Evolutionary conservation across 176 grass and related monocot genomes (phyloP).

Genomic region (Phoenix dactylifera): DNA sequence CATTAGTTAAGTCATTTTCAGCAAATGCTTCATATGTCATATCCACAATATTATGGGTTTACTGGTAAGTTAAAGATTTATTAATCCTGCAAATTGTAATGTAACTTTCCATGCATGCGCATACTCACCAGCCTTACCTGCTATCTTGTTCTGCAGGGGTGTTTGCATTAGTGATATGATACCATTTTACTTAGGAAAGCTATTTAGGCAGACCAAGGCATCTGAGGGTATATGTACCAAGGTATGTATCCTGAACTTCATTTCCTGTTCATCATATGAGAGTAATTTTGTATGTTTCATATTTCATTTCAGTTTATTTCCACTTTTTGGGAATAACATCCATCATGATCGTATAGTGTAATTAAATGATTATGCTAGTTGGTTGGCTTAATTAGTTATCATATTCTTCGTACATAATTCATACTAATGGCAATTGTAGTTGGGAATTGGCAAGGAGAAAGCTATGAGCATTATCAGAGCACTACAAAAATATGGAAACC

Average conservation of each 20-base stretch:
- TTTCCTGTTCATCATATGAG: neutral
- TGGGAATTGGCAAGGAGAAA: slow-evolving; percentile 80
- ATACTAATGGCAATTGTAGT: slow-evolving; percentile 28
- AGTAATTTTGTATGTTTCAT: too few relatives aligned
- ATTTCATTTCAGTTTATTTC: too few relatives aligned
- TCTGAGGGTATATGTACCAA: slow-evolving; percentile 64
- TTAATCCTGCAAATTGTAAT: neutral
- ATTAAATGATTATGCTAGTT: too few relatives aligned
- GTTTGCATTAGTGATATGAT: slow-evolving; percentile 90
- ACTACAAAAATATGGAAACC: slow-evolving; percentile 73
- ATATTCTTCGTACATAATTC: neutral
- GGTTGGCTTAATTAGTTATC: too few relatives aligned
- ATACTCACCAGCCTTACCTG: neutral
- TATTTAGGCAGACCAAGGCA: slow-evolving; percentile 67
- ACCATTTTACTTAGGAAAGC: slow-evolving; percentile 67
- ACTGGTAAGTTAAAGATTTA: slow-evolving; percentile 43
- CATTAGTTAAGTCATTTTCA: slow-evolving; percentile 59
- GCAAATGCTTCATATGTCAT: slow-evolving; percentile 62
- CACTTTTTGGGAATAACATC: too few relatives aligned
- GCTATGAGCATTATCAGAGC: slow-evolving; percentile 33
- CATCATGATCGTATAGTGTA: too few relatives aligned
- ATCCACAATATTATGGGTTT: slow-evolving; percentile 83
- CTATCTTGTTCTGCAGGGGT: slow-evolving; percentile 43
- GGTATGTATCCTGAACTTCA: slow-evolving; percentile 25
- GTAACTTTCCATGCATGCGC: too few relatives aligned